Evolutionary conservation across 1,139 yeast genomes (phyloP).

Genomic region (Suhomyces bolitotheri): DNA sequence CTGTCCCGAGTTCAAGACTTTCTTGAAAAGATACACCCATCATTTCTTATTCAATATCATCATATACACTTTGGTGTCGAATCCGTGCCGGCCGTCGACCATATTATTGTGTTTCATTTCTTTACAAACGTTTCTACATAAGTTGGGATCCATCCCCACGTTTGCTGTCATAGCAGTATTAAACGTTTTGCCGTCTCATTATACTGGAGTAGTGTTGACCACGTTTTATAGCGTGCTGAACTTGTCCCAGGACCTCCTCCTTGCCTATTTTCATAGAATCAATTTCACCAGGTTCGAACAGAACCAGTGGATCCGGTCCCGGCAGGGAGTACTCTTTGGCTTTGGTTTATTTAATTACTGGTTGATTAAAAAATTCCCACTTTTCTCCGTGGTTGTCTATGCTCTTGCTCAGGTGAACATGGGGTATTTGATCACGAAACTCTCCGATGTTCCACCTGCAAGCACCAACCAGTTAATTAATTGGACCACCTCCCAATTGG

Average conservation of each 20-base stretch:
- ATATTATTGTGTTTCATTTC: slow-evolving; percentile 43
- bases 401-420: slow-evolving; percentile 57
- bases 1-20: slow-evolving; percentile 16
- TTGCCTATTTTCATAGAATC: slow-evolving; percentile 53
- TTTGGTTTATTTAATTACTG: slow-evolving; percentile 54
- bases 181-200: slow-evolving; percentile 32
- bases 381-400: slow-evolving; percentile 49
- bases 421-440: slow-evolving; percentile 55
- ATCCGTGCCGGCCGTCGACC: slow-evolving; percentile 40
- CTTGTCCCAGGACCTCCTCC: slow-evolving; percentile 47
- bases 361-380: slow-evolving; percentile 43
- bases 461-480: slow-evolving; percentile 22
- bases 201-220: slow-evolving; percentile 38
- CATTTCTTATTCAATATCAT: slow-evolving; percentile 14
- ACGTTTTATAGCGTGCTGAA: slow-evolving; percentile 49
- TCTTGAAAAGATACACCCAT: slow-evolving; percentile 16
- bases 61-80: slow-evolving; percentile 14
- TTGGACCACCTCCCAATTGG: slow-evolving; percentile 36
- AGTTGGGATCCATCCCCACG: slow-evolving; percentile 51
- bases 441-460: slow-evolving; percentile 54
- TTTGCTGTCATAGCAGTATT: slow-evolving; percentile 34
- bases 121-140: slow-evolving; percentile 45
- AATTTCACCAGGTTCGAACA: slow-evolving; percentile 48
- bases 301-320: slow-evolving; percentile 52
- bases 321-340: slow-evolving; percentile 61